These are phyloP conservation scores for peach (Prunus persica) DNA, from an alignment of 306 rosid species.

Conservation along the genomic window DNA sequence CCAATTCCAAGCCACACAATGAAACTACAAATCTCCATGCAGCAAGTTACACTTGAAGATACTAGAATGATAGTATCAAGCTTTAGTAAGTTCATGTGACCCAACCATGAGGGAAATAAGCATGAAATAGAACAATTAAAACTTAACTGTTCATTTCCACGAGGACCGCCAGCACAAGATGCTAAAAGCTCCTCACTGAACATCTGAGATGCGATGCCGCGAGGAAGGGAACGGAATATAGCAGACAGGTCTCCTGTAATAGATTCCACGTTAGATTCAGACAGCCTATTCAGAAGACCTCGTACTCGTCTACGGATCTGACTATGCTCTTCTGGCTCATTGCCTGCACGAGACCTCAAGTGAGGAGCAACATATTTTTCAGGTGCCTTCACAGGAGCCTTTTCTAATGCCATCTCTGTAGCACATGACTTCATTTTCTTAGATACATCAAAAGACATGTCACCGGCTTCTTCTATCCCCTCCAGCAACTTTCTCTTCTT, in stretches of 20 bases:
- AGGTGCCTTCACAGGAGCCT: conserved; percentile 32
- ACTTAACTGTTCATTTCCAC: conserved; percentile 86
- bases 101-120: conserved; percentile 3
- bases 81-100: not conserved
- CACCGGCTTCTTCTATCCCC: conserved; percentile 34
- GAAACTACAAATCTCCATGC: not conserved
- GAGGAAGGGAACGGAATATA: conserved; percentile 55
- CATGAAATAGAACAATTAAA: not conserved
- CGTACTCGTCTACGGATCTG: conserved; percentile 62
- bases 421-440: conserved; percentile 24
- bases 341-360: conserved; percentile 62
- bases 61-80: not conserved
- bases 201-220: conserved; percentile 56
- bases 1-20: not conserved
- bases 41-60: not conserved
- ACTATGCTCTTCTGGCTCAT: conserved; percentile 66
- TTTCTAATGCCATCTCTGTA: conserved; percentile 20
- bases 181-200: conserved; percentile 71
- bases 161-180: conserved; percentile 74
- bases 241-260: conserved; percentile 60
- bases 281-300: conserved; percentile 65
- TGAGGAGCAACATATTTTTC: conserved; percentile 71
- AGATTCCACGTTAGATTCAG: conserved; percentile 76
- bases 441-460: not conserved
- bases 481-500: conserved; percentile 41